A percentile compares a stretch with the other conserved stretches of the same genome.
phyloP scores from a whole-genome alignment of 306 rosid species.

The Pterocarpus santalinus region DNA sequence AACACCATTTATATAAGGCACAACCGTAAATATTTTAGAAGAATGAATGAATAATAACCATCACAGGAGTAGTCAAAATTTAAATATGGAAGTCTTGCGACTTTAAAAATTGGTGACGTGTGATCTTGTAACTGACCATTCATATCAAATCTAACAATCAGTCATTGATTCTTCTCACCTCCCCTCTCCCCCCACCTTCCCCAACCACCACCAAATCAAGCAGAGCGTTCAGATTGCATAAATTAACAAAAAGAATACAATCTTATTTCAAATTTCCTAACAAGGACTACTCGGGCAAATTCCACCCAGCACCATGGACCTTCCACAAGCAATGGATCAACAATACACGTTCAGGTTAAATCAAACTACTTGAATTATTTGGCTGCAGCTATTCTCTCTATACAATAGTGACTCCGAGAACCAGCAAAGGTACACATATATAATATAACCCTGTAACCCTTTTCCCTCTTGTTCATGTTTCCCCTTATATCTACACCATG shows the following conservation, averaged over 20 bases:
- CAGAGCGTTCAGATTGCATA: constrained; percentile 17
- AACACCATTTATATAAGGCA: too few relatives aligned
- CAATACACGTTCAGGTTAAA: constrained; percentile 40
- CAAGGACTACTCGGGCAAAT: constrained; percentile 29
- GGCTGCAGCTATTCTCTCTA: constrained; percentile 40
- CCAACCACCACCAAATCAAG: not conserved
- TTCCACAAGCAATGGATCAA: constrained; percentile 35
- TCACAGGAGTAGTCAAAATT: too few relatives aligned
- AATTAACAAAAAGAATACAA: not conserved
- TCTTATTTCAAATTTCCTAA: constrained; percentile 43
- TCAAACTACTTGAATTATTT: constrained; percentile 38
- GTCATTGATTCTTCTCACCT: not conserved
- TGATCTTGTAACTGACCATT: not conserved
- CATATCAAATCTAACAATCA: not conserved
- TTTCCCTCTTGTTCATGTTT: not conserved
- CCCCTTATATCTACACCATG: constrained; percentile 45
- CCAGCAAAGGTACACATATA: constrained; percentile 15
- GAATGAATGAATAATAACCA: too few relatives aligned
- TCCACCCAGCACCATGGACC: constrained; percentile 32
- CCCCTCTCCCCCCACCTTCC: not conserved
- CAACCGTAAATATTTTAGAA: too few relatives aligned
- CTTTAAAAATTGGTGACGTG: not conserved
- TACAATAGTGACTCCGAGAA: constrained; percentile 34
- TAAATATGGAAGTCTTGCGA: too few relatives aligned
- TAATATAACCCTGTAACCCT: not conserved